phyloP scores from a whole-genome alignment of 2,329 filamentous ascomycete genomes.

The Arthroderma sp. region DNA sequence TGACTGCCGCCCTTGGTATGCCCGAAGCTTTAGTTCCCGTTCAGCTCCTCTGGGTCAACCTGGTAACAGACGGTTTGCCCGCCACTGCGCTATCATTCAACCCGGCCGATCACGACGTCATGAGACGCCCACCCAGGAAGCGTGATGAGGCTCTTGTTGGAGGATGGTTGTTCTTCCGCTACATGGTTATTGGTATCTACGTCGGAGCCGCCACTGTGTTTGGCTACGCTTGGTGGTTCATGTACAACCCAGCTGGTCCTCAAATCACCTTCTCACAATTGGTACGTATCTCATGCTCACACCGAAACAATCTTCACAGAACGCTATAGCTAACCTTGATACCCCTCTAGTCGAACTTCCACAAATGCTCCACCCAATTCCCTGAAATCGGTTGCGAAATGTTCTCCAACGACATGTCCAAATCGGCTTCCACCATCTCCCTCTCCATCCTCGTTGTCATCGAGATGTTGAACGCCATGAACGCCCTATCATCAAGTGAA shows the following conservation, averaged over 20 bases:
- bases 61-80: slow-evolving; percentile 92
- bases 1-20: slow-evolving; percentile 93
- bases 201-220: slow-evolving; percentile 90
- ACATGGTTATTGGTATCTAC: slow-evolving; percentile 90
- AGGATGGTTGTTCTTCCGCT: slow-evolving; percentile 94
- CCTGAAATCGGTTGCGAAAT: slow-evolving; percentile 83
- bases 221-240: slow-evolving; percentile 99
- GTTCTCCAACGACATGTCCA: slow-evolving; percentile 74
- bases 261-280: slow-evolving; percentile 86
- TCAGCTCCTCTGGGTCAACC: slow-evolving; percentile 95
- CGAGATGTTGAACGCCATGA: slow-evolving; percentile 99
- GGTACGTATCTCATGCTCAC: slow-evolving; percentile 26
- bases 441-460: slow-evolving; percentile 88
- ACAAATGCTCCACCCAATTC: slow-evolving; percentile 76
- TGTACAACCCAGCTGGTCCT: slow-evolving; percentile 82
- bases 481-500: slow-evolving; percentile 89
- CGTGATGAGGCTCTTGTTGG: slow-evolving; percentile 85
- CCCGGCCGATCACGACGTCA: slow-evolving; percentile 94
- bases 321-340: neutral
- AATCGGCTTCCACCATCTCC: slow-evolving; percentile 83
- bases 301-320: neutral
- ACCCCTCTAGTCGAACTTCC: slow-evolving; percentile 57
- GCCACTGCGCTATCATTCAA: slow-evolving; percentile 97
- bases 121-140: slow-evolving; percentile 83
- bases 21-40: slow-evolving; percentile 94